Percentiles rank a stretch among this genome's conserved stretches.
phyloP scores from a whole-genome alignment of 805 yeast genomes.

The Teunomyces pallodes region DNA sequence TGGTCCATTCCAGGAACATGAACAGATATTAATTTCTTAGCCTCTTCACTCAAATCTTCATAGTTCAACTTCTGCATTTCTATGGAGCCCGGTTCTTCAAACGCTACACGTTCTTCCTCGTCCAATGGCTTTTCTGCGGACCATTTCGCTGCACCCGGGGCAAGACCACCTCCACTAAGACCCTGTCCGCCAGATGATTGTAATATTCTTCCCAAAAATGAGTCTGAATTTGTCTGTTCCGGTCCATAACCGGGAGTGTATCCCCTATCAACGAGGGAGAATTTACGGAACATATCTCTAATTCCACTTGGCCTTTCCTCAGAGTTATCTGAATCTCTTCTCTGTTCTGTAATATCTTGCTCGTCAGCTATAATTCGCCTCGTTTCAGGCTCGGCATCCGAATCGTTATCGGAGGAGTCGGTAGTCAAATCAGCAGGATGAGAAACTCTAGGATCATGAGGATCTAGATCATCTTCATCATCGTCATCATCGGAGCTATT shows the following conservation, averaged over 20 bases:
- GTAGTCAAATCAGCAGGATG: neutral
- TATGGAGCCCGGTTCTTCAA: constrained; percentile 31
- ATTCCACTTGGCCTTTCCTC: constrained; percentile 14
- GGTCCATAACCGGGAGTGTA: constrained; percentile 18
- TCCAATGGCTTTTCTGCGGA: constrained; percentile 16
- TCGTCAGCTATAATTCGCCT: neutral
- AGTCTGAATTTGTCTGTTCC: constrained; percentile 30
- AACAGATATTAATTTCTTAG: constrained; percentile 50
- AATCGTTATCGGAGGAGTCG: constrained; percentile 1
- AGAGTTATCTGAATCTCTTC: neutral
- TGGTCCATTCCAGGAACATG: constrained; percentile 35
- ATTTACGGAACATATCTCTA: constrained; percentile 33
- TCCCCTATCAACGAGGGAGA: constrained; percentile 33
- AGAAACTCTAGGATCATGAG: neutral
- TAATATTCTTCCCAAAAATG: constrained; percentile 39
- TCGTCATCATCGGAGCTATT: constrained; percentile 10
- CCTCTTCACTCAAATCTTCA: constrained; percentile 48
- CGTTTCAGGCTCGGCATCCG: constrained; percentile 3
- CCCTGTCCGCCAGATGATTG: constrained; percentile 24
- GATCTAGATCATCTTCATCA: constrained; percentile 9
- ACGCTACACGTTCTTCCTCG: constrained; percentile 20
- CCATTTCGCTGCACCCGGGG: constrained; percentile 35
- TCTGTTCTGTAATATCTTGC: constrained; percentile 6
- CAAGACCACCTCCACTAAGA: constrained; percentile 41
- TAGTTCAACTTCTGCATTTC: constrained; percentile 46